phyloP scores from a whole-genome alignment of 2,329 filamentous ascomycete genomes.

The Xylaria hypoxylon region DNA sequence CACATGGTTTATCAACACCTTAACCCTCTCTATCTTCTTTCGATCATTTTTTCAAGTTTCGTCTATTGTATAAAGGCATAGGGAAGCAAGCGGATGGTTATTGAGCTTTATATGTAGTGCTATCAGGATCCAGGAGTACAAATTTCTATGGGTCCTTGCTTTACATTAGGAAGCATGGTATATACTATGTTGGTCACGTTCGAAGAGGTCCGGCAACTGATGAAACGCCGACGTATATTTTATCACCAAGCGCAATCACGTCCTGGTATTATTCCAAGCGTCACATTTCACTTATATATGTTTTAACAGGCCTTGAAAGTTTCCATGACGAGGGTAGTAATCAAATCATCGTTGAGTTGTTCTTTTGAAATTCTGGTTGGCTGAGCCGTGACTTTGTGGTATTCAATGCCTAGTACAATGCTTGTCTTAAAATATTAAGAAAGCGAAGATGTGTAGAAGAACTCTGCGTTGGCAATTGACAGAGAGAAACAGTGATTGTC shows the following conservation, averaged over 20 bases:
- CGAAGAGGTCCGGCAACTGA: conserved; percentile 3
- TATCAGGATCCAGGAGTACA: conserved; percentile 38
- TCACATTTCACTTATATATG: neutral
- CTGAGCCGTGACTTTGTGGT: neutral
- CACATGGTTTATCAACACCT: neutral
- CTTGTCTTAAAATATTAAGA: neutral
- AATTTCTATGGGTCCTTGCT: conserved; percentile 21
- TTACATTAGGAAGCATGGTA: conserved; percentile 6
- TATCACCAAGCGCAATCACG: conserved; percentile 9
- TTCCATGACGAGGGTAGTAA: neutral
- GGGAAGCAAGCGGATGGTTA: conserved; percentile 43
- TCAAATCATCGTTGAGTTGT: neutral
- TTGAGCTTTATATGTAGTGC: conserved; percentile 41
- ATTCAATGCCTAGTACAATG: neutral
- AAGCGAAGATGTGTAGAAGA: neutral
- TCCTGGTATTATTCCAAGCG: conserved; percentile 1
- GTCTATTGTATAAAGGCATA: conserved; percentile 42
- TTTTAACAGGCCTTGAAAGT: neutral
- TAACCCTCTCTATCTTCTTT: conserved; percentile 2
- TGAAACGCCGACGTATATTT: conserved; percentile 1
- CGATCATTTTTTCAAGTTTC: conserved; percentile 31
- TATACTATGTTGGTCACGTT: conserved; percentile 15
- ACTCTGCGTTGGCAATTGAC: neutral
- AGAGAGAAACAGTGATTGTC: neutral
- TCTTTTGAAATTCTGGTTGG: neutral